phyloP scores from a whole-genome alignment of 805 yeast genomes.

The Saccharomycopsis sp. region DNA sequence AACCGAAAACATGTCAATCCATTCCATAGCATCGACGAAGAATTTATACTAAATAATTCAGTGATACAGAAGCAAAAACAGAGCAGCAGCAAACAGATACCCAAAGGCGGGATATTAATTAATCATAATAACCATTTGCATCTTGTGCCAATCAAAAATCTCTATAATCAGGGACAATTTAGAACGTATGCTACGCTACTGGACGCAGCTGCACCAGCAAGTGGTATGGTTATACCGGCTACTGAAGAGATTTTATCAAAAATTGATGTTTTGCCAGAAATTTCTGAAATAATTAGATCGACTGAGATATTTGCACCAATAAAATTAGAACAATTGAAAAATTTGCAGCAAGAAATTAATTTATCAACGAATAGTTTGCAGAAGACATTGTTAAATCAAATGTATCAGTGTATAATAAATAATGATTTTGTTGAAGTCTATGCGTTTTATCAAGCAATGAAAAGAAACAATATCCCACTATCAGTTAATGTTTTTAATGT shows the following conservation, averaged over 20 bases:
- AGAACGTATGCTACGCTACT: conserved; percentile 3
- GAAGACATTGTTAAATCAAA: conserved; percentile 1
- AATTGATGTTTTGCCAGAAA: neutral
- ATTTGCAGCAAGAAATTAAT: neutral
- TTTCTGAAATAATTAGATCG: neutral
- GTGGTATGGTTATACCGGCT: neutral
- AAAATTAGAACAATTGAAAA: neutral
- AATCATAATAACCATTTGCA: too few relatives aligned
- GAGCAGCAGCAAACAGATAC: neutral
- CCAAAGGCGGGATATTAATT: neutral
- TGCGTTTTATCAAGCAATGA: conserved; percentile 21
- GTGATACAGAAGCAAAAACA: neutral
- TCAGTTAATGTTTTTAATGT: conserved; percentile 14
- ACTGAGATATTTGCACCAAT: too few relatives aligned
- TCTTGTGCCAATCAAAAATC: too few relatives aligned
- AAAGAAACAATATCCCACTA: conserved; percentile 13
- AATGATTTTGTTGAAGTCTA: conserved; percentile 6
- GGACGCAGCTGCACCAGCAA: neutral
- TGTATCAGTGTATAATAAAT: neutral
- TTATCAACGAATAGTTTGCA: neutral
- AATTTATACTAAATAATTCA: conserved; percentile 1
- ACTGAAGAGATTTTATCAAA: too few relatives aligned
- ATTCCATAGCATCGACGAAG: conserved; percentile 6
- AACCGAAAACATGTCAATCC: neutral
- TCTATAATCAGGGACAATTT: too few relatives aligned